Percentiles rank a stretch among this genome's conserved stretches.
phyloP scores from a whole-genome alignment of 352 stramenopile genomes.

The Phytophthora syringae region DNA sequence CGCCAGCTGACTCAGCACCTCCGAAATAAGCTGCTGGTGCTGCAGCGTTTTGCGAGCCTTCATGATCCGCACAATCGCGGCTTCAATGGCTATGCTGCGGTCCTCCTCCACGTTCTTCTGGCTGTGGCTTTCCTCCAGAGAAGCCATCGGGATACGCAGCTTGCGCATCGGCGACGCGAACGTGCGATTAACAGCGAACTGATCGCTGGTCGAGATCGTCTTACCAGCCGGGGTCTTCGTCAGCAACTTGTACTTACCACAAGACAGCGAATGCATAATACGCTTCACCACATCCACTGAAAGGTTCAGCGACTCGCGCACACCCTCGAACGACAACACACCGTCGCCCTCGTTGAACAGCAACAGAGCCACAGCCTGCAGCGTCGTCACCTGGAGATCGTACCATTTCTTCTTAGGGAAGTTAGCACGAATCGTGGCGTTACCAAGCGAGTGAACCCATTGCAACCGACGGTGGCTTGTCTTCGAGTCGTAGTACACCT shows the following conservation, averaged over 20 bases:
- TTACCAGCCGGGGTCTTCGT: constrained; percentile 93
- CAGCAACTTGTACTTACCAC: constrained; percentile 99
- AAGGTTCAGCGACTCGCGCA: constrained; percentile 94
- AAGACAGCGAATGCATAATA: constrained; percentile 98
- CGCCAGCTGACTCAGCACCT: constrained; percentile 97
- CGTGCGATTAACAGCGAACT: constrained; percentile 94
- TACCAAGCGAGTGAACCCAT: constrained; percentile 97
- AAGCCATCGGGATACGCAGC: constrained; percentile 99
- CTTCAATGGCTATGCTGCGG: constrained; percentile 98
- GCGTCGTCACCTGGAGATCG: constrained; percentile 97
- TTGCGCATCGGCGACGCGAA: constrained; percentile 97
- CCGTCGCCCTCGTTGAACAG: constrained; percentile 93
- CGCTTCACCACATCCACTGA: constrained; percentile 97
- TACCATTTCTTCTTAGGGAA: constrained; percentile 94
- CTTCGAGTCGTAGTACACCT: constrained; percentile 94
- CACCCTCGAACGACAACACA: constrained; percentile 89
- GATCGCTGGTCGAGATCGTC: constrained; percentile 95
- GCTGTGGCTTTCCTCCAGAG: constrained; percentile 97
- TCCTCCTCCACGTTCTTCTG: constrained; percentile 98
- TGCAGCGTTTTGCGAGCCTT: constrained; percentile 98
- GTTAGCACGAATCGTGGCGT: constrained; percentile 90
- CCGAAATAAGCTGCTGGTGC: constrained; percentile 98
- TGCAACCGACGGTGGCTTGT: constrained; percentile 95
- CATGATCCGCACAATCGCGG: constrained; percentile 99
- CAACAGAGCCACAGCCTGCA: constrained; percentile 97